Evolutionary conservation across 768 basidiomycete species (phyloP), one percentile per base, ranked within the genome.

Genomic region (Kwoniella dejecticola): DNA sequence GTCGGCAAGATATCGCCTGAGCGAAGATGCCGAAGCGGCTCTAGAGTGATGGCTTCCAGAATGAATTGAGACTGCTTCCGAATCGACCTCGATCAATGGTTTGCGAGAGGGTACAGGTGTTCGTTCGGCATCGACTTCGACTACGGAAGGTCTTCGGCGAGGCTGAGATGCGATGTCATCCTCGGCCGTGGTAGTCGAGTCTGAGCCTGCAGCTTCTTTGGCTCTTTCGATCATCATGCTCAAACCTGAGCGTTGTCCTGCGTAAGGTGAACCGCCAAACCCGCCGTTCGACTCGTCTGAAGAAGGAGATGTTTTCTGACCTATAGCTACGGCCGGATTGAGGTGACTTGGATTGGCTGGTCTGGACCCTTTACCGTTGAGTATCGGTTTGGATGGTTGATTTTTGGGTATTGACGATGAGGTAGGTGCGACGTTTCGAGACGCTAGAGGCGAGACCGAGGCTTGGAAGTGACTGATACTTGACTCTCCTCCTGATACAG

Each of bases 161-260:
- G 52, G 13, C 3, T n/a, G 8, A 17, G 36, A 17, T 38, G 36
- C 36, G 17, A 38, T 21, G 0, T 55, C 54, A 19, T 31, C 53
- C 3, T n/a, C 19, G 3, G 23, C 42, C 6, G 56, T 50, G 19
- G 42, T 50, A 15, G 31, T 40, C 8, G 45, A 29, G 24, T 27
- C 27, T 38, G 44, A 21, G 36, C 44, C 48, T 11, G 52, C 48
- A 38, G 46, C 63, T 45, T 66, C 64, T 19, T 57, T 57, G 13
- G 70, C 69, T 27, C 69, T 61, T 52, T 70, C 71, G 36, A 77
- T 46, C 69, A 77, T 69, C 33, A 75, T 54, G 44, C 74, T 77
- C 60, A 77, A 44, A 10, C 67, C 76, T 1, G 72, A 74, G 26
- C 66, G 58, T 4, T 63, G 69, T 0, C 52, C 52, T 3, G 57